Evolutionary conservation across 306 rosid genomes (phyloP).

Genomic region (Trichosanthes cucumerina): DNA sequence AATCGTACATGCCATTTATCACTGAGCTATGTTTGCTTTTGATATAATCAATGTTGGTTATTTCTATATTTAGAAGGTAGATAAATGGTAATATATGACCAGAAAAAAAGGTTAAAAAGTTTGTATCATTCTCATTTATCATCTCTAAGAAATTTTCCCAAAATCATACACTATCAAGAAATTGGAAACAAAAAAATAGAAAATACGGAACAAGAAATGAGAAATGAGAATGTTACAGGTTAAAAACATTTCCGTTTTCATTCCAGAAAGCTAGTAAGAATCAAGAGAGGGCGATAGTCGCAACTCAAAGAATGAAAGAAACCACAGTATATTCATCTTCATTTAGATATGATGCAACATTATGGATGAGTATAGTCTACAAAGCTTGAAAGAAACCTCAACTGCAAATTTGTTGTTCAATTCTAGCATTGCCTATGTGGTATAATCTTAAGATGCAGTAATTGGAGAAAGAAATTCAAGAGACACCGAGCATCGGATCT

Average conservation of each 20-base stretch:
- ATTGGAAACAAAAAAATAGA: not conserved
- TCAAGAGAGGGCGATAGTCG: not conserved
- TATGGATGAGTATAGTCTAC: not conserved
- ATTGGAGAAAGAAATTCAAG: not conserved
- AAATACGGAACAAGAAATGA: not conserved
- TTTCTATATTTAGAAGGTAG: too few species aligned
- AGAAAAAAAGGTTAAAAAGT: not conserved
- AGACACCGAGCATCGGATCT: not conserved
- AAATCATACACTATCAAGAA: not conserved
- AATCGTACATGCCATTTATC: too few species aligned
- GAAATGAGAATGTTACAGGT: not conserved
- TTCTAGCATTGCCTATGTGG: not conserved
- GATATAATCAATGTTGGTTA: too few species aligned
- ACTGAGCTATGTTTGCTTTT: too few species aligned
- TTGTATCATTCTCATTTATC: not conserved
- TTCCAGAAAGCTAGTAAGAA: not conserved
- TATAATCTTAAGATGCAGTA: not conserved
- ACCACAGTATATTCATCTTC: not conserved
- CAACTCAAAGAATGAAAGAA: not conserved
- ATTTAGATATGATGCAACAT: not conserved
- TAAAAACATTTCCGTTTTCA: not conserved
- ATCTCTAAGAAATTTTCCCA: not conserved
- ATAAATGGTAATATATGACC: too few species aligned
- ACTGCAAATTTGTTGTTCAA: not conserved
- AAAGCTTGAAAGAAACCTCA: not conserved